Percentiles rank a stretch among this genome's conserved stretches.
phyloP scores from a whole-genome alignment of 768 basidiomycete genomes.

The Podaxis sp. region DNA sequence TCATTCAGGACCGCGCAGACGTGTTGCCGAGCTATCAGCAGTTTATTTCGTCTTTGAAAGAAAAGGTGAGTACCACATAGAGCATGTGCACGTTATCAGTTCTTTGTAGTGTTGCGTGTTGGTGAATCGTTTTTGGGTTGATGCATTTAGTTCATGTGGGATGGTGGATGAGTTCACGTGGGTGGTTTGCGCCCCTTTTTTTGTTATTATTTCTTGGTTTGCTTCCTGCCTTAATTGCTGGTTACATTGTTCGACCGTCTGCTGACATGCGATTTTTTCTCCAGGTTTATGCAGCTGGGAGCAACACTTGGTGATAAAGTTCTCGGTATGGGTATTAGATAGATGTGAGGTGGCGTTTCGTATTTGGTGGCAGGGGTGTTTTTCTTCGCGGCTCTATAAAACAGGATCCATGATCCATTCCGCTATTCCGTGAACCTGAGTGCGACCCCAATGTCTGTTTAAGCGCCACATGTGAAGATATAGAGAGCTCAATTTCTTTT shows the following conservation, averaged over 20 bases:
- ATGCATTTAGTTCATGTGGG: not conserved
- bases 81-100: not conserved
- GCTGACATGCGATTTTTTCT: conserved; percentile 2
- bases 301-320: conserved; percentile 15
- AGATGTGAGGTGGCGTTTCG: not conserved
- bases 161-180: too few species aligned
- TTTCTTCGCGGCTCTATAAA: too few species aligned
- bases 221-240: not conserved
- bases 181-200: not conserved
- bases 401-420: too few species aligned
- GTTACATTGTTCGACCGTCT: not conserved
- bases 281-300: conserved; percentile 26
- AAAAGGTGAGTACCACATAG: conserved; percentile 59
- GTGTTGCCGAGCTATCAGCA: conserved; percentile 95
- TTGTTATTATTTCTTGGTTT: not conserved
- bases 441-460: too few species aligned
- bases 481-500: too few species aligned
- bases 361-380: too few species aligned
- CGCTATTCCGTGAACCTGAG: too few species aligned
- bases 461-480: too few species aligned
- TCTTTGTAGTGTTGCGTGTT: not conserved
- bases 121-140: not conserved
- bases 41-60: conserved; percentile 85
- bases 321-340: not conserved
- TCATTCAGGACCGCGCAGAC: conserved; percentile 96